Evolutionary conservation across 202 grass and related monocot species (phyloP).

Genomic region (Panicum virgatum): DNA sequence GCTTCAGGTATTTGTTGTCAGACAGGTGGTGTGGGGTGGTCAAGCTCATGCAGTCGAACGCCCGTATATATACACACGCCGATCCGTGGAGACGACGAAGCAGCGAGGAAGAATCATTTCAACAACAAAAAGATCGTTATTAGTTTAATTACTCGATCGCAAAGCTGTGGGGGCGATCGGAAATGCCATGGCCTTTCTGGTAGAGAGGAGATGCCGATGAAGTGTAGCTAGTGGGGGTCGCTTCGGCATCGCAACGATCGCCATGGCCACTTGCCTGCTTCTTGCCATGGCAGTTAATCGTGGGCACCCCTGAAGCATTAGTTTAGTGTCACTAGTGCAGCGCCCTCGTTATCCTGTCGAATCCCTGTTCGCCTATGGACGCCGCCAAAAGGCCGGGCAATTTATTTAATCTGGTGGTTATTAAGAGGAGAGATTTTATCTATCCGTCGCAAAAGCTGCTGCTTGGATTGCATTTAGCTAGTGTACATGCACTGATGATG

Average conservation of each 20-base stretch:
- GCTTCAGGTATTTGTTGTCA: background rate
- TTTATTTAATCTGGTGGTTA: background rate
- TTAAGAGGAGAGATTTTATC: conserved; percentile 1
- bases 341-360: conserved; percentile 35
- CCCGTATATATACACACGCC: conserved; percentile 21
- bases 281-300: conserved; percentile 46
- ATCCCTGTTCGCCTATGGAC: background rate
- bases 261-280: conserved; percentile 3
- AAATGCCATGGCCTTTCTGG: conserved; percentile 27
- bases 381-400: background rate
- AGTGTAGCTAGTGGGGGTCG: conserved; percentile 58
- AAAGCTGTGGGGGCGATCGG: background rate
- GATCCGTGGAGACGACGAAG: background rate
- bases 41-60: conserved; percentile 10
- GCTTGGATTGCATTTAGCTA: background rate
- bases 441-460: background rate
- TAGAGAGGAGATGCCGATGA: background rate
- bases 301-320: conserved; percentile 34
- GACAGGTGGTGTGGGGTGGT: background rate
- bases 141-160: background rate
- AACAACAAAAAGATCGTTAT: background rate
- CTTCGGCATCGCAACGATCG: conserved; percentile 52
- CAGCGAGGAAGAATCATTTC: conserved; percentile 1
- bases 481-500: background rate
- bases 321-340: conserved; percentile 28